These are phyloP conservation scores for Lyophyllum atratum DNA, from an alignment of 768 basidiomycete genomes.

Conservation along the genomic window DNA sequence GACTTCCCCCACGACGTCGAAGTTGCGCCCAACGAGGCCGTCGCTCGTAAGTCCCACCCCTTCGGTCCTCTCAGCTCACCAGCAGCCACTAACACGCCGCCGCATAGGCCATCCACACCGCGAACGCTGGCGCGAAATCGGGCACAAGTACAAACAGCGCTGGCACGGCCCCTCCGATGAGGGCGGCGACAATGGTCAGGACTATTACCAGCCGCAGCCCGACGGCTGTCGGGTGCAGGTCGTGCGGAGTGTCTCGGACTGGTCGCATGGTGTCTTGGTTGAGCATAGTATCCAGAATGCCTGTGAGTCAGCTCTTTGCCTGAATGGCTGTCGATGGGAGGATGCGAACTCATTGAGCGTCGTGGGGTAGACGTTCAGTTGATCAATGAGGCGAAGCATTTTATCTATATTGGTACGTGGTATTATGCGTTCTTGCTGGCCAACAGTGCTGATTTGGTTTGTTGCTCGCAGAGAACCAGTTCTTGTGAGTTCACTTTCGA, in stretches of 20 bases:
- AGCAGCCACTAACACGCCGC: not conserved
- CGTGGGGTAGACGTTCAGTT: conserved; percentile 61
- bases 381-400: conserved; percentile 84
- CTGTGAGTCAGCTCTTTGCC: conserved; percentile 50
- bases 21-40: conserved; percentile 64
- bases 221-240: conserved; percentile 75
- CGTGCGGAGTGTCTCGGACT: conserved; percentile 85
- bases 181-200: conserved; percentile 35
- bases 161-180: conserved; percentile 51
- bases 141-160: conserved; percentile 60
- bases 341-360: not conserved
- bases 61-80: not conserved
- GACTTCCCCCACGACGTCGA: conserved; percentile 76
- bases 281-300: conserved; percentile 95
- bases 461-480: conserved; percentile 66
- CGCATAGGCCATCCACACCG: conserved; percentile 63
- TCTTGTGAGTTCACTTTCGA: conserved; percentile 60
- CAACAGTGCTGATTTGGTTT: conserved; percentile 23
- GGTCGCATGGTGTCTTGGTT: conserved; percentile 90
- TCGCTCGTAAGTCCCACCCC: not conserved
- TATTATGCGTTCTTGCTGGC: not conserved
- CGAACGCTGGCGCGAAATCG: conserved; percentile 56
- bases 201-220: conserved; percentile 39
- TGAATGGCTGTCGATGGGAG: not conserved
- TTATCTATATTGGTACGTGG: conserved; percentile 86